Base-by-base conservation (phyloP, 139 green algal genomes). In the Nannochloris sp. region DNA sequence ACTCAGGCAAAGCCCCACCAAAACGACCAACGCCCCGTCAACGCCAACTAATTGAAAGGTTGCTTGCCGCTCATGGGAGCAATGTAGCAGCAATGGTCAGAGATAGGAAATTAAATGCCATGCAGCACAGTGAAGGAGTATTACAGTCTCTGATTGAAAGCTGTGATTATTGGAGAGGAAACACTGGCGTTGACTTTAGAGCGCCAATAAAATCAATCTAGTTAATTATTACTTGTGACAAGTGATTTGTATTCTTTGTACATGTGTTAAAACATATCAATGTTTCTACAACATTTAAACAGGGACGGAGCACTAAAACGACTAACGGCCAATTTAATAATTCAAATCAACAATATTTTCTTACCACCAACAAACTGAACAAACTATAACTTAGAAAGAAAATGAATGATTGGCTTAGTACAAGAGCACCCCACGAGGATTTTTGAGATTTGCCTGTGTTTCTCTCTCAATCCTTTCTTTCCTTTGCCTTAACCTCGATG, bases 401-500 rank as follows among this genome's bases (percentile, higher is more conserved):
- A 51, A 19, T 19, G 42, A 51, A 19, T n/a, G n/a, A n/a, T 51
- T 51, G 19, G 4, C 47, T 71, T 56, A 71, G 64, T 71, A 71
- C 34, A 71, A 42, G 31, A 71, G 29, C 37, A 72, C 54, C 15
- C 42, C 42, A 19, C 42, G 42, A 19, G 19, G 25, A 15, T 12
- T 59, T 46, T 45, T 65, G 38, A 46, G 47, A 45, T 65, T 42
- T 46, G 25, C 27, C 39, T 67, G 31, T 54, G 48, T 42, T 48
- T 67, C 46, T 33, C 47, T 31, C 47, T n/a, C 23, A 29, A 62
- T 57, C 10, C 36, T 60, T 53, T 70, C 65, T 42, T 59, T 68
- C 39, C 78, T 63, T 60, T 75, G 46, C 46, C 85, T 70, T 42
- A 95, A 72, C 25, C 89, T 80, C 36, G 67, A 82, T 7, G 92